Percentiles rank a stretch among this genome's conserved stretches.
phyloP scores from a whole-genome alignment of 805 yeast genomes.

The Metschnikowia continentalis region DNA sequence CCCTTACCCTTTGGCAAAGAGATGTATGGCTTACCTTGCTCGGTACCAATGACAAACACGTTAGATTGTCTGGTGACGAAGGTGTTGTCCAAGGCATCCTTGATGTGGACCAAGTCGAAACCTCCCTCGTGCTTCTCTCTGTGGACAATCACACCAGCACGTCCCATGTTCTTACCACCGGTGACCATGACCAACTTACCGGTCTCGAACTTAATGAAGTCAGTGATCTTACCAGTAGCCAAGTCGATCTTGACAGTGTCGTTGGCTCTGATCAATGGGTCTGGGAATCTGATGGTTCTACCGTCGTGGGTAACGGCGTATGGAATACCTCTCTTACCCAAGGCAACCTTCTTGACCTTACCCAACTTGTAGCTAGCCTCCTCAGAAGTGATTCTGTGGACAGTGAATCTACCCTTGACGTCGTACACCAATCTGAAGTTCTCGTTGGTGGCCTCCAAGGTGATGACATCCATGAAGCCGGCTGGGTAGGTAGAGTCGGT shows the following conservation, averaged over 20 bases:
- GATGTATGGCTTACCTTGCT: slow-evolving; percentile 89
- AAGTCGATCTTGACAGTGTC: slow-evolving; percentile 97
- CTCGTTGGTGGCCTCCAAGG: slow-evolving; percentile 36
- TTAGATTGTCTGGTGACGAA: slow-evolving; percentile 87
- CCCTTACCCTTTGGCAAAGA: slow-evolving; percentile 98
- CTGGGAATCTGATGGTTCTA: slow-evolving; percentile 99
- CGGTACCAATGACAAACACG: slow-evolving; percentile 86
- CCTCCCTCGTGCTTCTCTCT: slow-evolving; percentile 98
- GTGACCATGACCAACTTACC: slow-evolving; percentile 88
- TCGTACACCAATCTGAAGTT: slow-evolving; percentile 99
- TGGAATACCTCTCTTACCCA: slow-evolving; percentile 98
- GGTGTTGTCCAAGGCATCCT: slow-evolving; percentile 91
- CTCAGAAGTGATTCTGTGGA: slow-evolving; percentile 98
- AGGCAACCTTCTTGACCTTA: slow-evolving; percentile 96
- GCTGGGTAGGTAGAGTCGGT: slow-evolving; percentile 32
- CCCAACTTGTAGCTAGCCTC: slow-evolving; percentile 98
- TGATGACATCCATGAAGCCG: slow-evolving; percentile 31
- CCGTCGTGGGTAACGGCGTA: slow-evolving; percentile 99
- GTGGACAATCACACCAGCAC: slow-evolving; percentile 94
- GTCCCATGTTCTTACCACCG: slow-evolving; percentile 98
- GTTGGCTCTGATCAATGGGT: slow-evolving; percentile 93
- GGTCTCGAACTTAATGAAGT: slow-evolving; percentile 86
- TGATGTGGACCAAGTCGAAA: slow-evolving; percentile 94
- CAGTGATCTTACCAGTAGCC: slow-evolving; percentile 91
- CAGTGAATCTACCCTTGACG: slow-evolving; percentile 98